These are phyloP conservation scores for Colletotrichum somersetense DNA, from an alignment of 2,329 filamentous ascomycete species.

Conservation along the genomic window DNA sequence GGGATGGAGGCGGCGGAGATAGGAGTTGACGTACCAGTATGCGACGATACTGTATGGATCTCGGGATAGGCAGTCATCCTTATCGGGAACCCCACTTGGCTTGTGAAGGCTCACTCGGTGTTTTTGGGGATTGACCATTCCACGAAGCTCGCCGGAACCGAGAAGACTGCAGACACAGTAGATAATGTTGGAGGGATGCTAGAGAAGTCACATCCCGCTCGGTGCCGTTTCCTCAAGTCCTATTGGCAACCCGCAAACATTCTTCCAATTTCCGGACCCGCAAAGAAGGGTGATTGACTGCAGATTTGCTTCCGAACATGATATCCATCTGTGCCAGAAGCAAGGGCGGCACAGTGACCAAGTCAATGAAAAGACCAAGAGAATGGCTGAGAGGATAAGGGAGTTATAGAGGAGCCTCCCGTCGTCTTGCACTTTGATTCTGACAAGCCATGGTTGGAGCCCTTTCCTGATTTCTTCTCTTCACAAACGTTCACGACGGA, in stretches of 20 bases:
- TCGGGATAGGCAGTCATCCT: constrained; percentile 18
- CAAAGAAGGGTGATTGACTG: neutral
- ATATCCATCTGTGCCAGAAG: neutral
- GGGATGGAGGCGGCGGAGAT: constrained; percentile 22
- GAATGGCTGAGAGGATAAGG: neutral
- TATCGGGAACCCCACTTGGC: constrained; percentile 29
- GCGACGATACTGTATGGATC: constrained; percentile 9
- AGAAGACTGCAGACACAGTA: neutral
- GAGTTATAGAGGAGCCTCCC: neutral
- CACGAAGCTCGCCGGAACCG: neutral
- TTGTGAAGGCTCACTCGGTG: neutral
- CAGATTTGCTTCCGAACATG: neutral
- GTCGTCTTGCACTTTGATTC: neutral
- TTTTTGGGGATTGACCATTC: neutral
- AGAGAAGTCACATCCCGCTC: neutral
- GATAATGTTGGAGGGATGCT: neutral
- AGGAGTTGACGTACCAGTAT: constrained; percentile 12
- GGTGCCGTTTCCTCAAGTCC: neutral
- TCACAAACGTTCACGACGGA: neutral
- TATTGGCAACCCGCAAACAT: neutral
- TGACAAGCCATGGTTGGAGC: neutral
- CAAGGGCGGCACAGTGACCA: neutral
- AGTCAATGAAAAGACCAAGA: no score
- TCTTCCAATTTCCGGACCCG: neutral
- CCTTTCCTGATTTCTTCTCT: neutral